phyloP scores from a whole-genome alignment of 2,329 filamentous ascomycete genomes.

The Trichoderma koningiopsis region DNA sequence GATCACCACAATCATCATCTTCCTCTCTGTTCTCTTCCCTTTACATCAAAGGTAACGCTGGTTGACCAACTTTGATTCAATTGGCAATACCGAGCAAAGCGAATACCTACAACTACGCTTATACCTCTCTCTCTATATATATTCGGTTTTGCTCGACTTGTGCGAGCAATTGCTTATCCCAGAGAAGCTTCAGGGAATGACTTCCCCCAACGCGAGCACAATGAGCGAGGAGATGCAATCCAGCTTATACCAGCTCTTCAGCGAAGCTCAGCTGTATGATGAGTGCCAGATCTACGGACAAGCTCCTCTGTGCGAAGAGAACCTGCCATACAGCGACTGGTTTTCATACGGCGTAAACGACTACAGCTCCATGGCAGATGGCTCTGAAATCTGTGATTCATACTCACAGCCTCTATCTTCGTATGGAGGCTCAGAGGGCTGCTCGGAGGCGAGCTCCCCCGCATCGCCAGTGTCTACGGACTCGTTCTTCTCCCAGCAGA shows the following conservation, averaged over 20 bases:
- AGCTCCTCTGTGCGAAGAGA: neutral
- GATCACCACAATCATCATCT: neutral
- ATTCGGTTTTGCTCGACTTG: neutral
- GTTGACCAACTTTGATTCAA: neutral
- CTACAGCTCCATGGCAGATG: constrained; percentile 21
- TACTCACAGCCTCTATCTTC: constrained; percentile 35
- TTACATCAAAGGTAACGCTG: neutral
- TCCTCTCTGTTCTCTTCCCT: too few relatives aligned
- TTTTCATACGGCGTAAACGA: constrained; percentile 15
- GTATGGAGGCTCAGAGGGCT: constrained; percentile 37
- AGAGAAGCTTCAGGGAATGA: neutral
- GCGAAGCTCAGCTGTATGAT: constrained; percentile 8
- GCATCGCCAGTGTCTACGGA: constrained; percentile 14
- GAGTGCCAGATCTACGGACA: constrained; percentile 4
- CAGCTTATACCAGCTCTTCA: constrained; percentile 16
- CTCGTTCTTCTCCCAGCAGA: constrained; percentile 32
- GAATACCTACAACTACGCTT: neutral
- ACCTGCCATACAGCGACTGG: constrained; percentile 13
- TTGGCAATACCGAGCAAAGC: neutral
- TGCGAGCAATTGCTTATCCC: neutral
- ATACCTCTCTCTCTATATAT: neutral
- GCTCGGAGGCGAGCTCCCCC: constrained; percentile 29
- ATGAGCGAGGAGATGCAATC: constrained; percentile 17
- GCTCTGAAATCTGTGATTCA: constrained; percentile 31
- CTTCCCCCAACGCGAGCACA: neutral